phyloP scores from a whole-genome alignment of 148 eudicot genomes.

The Beta vulgaris region DNA sequence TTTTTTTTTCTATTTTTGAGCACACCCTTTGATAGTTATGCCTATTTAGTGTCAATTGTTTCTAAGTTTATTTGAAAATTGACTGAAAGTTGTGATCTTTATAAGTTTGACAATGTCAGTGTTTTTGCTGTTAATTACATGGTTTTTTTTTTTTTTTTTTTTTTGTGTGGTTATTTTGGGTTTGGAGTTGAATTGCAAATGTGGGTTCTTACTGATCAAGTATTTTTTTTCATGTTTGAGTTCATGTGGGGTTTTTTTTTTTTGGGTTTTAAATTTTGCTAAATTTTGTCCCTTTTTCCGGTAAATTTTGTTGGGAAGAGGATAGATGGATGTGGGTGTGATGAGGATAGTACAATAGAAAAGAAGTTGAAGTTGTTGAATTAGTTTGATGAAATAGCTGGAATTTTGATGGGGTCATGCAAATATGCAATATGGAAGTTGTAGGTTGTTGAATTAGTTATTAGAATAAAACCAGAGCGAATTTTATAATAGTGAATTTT shows the following conservation, averaged over 20 bases:
- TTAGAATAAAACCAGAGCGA: neutral
- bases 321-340: neutral
- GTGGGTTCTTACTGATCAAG: constrained; percentile 10
- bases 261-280: neutral
- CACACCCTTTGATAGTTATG: neutral
- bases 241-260: neutral
- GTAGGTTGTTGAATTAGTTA: neutral
- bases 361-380: neutral
- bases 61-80: neutral
- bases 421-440: neutral
- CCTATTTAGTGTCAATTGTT: neutral
- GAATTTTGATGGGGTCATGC: neutral
- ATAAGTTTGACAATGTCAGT: constrained; percentile 6
- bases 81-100: constrained; percentile 26
- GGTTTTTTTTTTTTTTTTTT: no score
- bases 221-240: neutral
- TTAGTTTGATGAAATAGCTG: neutral
- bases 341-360: neutral
- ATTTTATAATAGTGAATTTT: neutral
- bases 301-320: neutral
- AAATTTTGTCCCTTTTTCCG: neutral
- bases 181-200: constrained; percentile 15
- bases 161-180: neutral
- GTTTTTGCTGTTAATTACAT: neutral
- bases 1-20: constrained; percentile 1